Conservation (phyloP, 1,284 basidiomycete species). For the Heterobasidion parviporum region DNA sequence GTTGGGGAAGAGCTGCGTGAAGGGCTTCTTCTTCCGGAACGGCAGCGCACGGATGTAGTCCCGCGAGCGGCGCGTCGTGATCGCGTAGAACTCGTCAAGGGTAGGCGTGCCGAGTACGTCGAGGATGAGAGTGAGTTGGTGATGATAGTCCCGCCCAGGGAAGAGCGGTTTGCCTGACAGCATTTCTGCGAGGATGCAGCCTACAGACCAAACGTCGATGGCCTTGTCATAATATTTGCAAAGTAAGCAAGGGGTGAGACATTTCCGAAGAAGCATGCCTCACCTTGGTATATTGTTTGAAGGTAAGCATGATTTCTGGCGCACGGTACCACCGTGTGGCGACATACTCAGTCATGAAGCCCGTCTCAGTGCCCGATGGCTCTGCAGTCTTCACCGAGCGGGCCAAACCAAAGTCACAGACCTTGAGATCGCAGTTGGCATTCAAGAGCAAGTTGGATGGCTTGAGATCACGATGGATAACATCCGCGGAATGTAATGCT, state of each 20-base stretch:
- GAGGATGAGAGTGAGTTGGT: constrained; percentile 86
- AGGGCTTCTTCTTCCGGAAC: constrained; percentile 78
- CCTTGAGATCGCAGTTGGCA: constrained; percentile 94
- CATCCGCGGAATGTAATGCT: constrained; percentile 89
- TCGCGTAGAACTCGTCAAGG: constrained; percentile 86
- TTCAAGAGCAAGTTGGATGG: constrained; percentile 94
- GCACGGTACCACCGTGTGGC: constrained; percentile 92
- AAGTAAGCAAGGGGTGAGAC: neutral
- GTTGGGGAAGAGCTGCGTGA: constrained; percentile 79
- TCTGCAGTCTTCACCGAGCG: constrained; percentile 81
- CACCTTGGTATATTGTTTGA: constrained; percentile 93
- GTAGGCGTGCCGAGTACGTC: constrained; percentile 92
- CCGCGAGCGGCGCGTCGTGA: constrained; percentile 77
- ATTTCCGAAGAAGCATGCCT: neutral
- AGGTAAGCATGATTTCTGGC: constrained; percentile 94
- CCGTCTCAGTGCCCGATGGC: constrained; percentile 77
- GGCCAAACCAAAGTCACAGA: constrained; percentile 90
- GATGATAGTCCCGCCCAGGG: constrained; percentile 94
- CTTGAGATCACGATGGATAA: constrained; percentile 94
- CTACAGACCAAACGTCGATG: constrained; percentile 94
- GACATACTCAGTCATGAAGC: constrained; percentile 95
- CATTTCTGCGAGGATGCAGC: constrained; percentile 97
- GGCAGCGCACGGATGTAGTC: constrained; percentile 88
- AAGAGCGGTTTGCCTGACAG: constrained; percentile 89
- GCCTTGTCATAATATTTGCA: constrained; percentile 38